These are phyloP conservation scores for Kazachstania sp. DNA, from an alignment of 1,139 yeast species.

Conservation along the genomic window DNA sequence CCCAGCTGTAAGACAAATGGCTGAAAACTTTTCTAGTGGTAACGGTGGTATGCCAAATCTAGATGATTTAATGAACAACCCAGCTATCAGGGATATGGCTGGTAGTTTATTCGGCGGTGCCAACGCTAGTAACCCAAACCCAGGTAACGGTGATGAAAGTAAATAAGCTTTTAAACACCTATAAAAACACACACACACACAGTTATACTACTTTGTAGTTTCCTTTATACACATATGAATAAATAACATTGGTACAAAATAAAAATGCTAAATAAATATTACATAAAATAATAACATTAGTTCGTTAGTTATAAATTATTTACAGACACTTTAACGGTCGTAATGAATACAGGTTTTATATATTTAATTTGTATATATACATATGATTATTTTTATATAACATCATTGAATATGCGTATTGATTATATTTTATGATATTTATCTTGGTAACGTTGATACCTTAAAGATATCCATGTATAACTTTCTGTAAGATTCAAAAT, in stretches of 20 bases:
- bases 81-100: constrained; percentile 64
- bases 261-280: neutral
- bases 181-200: neutral
- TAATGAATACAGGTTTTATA: too few species aligned
- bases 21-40: constrained; percentile 56
- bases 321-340: too few species aligned
- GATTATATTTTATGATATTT: neutral
- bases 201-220: neutral
- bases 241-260: neutral
- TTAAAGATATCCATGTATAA: neutral
- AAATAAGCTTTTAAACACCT: neutral
- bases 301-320: neutral
- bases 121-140: constrained; percentile 25
- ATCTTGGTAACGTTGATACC: neutral
- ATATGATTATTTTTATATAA: neutral
- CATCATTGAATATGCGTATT: too few species aligned
- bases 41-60: constrained; percentile 45
- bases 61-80: constrained; percentile 69
- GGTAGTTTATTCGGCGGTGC: constrained; percentile 40
- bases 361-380: neutral
- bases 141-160: neutral
- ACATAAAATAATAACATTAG: neutral
- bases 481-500: neutral
- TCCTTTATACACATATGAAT: neutral
- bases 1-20: constrained; percentile 74